Percentiles rank a stretch among this genome's conserved stretches.
Evolutionary conservation across 805 yeast species (phyloP).

Genomic region (Cyberlindnera suaveolens): DNA sequence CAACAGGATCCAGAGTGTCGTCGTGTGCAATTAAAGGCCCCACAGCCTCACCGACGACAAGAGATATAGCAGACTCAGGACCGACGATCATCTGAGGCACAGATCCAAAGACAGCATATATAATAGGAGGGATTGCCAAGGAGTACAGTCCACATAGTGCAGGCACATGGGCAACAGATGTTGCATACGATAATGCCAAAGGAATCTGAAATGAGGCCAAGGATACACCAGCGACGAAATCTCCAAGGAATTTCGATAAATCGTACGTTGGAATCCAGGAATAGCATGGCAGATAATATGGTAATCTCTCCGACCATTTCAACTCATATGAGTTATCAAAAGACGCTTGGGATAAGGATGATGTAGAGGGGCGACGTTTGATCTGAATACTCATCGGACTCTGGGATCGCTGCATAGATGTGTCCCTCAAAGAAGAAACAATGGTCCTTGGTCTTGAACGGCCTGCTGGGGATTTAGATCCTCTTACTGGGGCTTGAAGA

Average conservation of each 20-base stretch:
- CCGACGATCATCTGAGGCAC: conserved; percentile 90
- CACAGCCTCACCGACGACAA: conserved; percentile 75
- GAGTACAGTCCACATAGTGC: conserved; percentile 76
- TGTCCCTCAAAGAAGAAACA: conserved; percentile 10
- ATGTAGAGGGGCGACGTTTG: neutral
- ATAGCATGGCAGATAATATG: conserved; percentile 62
- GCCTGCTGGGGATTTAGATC: conserved; percentile 2
- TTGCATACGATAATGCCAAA: conserved; percentile 64
- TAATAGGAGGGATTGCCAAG: conserved; percentile 69
- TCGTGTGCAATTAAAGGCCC: conserved; percentile 45
- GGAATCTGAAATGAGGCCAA: conserved; percentile 91
- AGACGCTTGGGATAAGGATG: conserved; percentile 5
- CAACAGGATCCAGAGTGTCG: conserved; percentile 39
- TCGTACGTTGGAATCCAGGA: conserved; percentile 60
- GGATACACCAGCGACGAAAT: conserved; percentile 77
- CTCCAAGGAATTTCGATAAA: conserved; percentile 39
- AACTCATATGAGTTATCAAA: conserved; percentile 5
- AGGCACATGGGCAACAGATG: conserved; percentile 78
- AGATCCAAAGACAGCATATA: conserved; percentile 73
- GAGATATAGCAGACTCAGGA: conserved; percentile 83
- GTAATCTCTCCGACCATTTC: conserved; percentile 28
- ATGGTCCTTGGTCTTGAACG: conserved; percentile 18
- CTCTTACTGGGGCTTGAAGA: neutral
- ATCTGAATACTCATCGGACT: conserved; percentile 3
- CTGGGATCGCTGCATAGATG: conserved; percentile 2